Evolutionary conservation across 192 early-diverging fungal genomes (phyloP), one percentile per base, ranked within the genome.

Genomic region (Coemansia sp.): DNA sequence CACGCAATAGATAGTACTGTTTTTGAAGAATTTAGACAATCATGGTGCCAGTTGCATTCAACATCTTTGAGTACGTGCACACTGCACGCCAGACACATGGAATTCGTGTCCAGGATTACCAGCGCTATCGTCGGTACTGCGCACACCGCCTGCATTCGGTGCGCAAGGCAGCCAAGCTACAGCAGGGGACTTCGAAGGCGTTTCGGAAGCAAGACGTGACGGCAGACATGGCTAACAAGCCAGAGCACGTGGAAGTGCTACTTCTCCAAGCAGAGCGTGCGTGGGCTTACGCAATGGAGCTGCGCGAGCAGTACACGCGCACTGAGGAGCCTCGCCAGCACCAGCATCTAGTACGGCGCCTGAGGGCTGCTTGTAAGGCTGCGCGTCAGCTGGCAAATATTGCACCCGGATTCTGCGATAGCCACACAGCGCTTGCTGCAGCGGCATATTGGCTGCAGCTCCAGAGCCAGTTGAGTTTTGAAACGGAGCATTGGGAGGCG

Each of bases 251-350:
- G 2, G 78, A 81, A 27, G 57, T 76, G 21, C 67, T 75, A 32
- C 52, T 81, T 17, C 68, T 81, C 4, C 70, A 76, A 52, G 67
- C 74, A 2, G 78, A 81, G 71, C 73, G 78, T 19, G 74, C 78
- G 5, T 81, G 78, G 78, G 78, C 78, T 2, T 76, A 64, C 51
- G 73, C 78, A 17, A 81, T 81, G 78, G 70, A 81, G 30, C 70
- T 81, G 4, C 73, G 74, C 60, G 78, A 81, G 67, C 70, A 67
- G 60, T 66, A 72, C 57, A 58, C 73, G 32, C 65, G 74, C 57
- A 81, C 78, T 9, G 78, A 81, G 57, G 78, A 81, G 66, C 70
- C 78, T 17, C 74, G 78, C 23, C 78, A 81, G 64, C 66, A 63
- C 54, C 76, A 81, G 53, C 78, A 81, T 29, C 25, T 76, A 25